Evolutionary conservation across 164 flowering plant species (phyloP), one percentile per base, ranked within the genome.

Genomic region (grape (Vitis vinifera)): DNA sequence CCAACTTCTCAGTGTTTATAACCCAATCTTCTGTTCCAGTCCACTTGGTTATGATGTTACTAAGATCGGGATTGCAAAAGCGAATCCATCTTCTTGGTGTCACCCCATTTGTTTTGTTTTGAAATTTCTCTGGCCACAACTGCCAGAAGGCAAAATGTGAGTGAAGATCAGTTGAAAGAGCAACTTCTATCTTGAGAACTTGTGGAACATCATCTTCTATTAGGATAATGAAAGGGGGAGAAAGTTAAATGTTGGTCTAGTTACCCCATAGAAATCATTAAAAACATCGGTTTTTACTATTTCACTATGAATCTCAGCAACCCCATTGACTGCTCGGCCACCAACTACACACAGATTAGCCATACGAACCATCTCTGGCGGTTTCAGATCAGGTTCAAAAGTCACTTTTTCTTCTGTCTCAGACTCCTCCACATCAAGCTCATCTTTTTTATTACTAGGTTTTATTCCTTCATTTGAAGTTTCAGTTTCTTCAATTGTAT

Each of bases 121-220:
- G 99, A 77, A 94, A 94, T 70, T 94, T 94, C 68, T 86, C 85
- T 63, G 97, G 97, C 99, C 99, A 94, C 76, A 94, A 67, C 99
- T 95, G 91, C 79, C 75, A 81, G 44, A 37, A 37, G 4, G 44
- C 44, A 66, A 59, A 65, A 27, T 62, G 61, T 50, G 29, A 8
- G 9, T 14, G 30, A 55, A 63, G 71, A 58, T 66, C 30, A 56
- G 17, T 57, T 12, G 55, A 47, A 64, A 17, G 65, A 71, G 55
- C 23, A 72, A 11, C 16, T 53, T 15, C 13, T n/a, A 31, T 30
- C 10, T 27, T 14, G 61, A 17, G 58, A 65, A 52, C 16, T 49
- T 49, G 27, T 23, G 27, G 27, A 23, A 23, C 27, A 1, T 12
- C 51, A 23, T 3, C 13, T 1, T 44, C 14, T 13, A 37, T 3